Evolutionary conservation across 176 grass and related monocot genomes (phyloP), one percentile per base, ranked within the genome.

Genomic region (Rhynchospora tenuis): DNA sequence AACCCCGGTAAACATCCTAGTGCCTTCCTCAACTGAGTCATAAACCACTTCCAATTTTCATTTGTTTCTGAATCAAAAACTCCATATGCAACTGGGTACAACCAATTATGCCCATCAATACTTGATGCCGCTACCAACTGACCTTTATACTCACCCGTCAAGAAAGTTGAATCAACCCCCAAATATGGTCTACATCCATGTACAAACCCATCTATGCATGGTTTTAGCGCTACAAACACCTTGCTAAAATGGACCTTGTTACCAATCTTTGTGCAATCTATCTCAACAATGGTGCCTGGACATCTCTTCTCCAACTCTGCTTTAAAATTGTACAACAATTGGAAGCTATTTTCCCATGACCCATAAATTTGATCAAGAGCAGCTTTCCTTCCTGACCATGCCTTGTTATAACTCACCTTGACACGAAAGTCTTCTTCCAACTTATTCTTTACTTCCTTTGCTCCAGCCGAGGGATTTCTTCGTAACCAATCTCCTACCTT

Each of bases 141-240:
- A n/a, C n/a, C n/a, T n/a, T n/a, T n/a, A n/a, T n/a, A n/a, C n/a
- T n/a, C n/a, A n/a, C n/a, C n/a, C n/a, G n/a, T n/a, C n/a, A n/a
- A n/a, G n/a, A n/a, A n/a, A n/a, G n/a, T n/a, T n/a, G n/a, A n/a
- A n/a, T n/a, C n/a, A n/a, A n/a, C n/a, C n/a, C n/a, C n/a, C n/a
- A n/a, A n/a, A n/a, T n/a, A n/a, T n/a, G n/a, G n/a, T n/a, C n/a
- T n/a, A n/a, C n/a, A n/a, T n/a, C n/a, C n/a, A n/a, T n/a, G n/a
- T n/a, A n/a, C n/a, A n/a, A n/a, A n/a, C n/a, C n/a, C n/a, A 2
- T 8, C 83, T 10, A 27, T 15, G 33, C 50, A 84, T 11, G 83
- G 46, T 60, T 19, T 59, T 60, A 84, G 64, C 26, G 51, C 31
- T 2, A 84, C 47, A 74, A 84, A 84, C 61, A 75, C 57, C 10